These are phyloP conservation scores for Penicillium maclennaniae DNA, from an alignment of 495 filamentous ascomycete genomes.

Conservation along the genomic window DNA sequence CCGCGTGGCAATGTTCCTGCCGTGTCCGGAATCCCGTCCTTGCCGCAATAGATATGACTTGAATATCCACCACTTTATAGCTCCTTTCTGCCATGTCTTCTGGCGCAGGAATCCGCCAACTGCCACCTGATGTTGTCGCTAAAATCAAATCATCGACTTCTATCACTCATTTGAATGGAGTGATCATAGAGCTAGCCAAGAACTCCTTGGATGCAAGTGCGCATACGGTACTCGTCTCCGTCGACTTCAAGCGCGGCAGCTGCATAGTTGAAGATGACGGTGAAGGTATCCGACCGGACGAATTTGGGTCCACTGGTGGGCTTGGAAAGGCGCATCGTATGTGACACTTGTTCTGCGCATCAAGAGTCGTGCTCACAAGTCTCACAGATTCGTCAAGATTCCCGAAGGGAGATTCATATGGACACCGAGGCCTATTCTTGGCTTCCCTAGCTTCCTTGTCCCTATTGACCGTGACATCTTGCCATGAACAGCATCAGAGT, in stretches of 20 bases:
- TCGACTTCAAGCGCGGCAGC: slow-evolving; percentile 73
- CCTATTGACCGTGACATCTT: slow-evolving; percentile 74
- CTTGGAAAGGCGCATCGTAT: slow-evolving; percentile 71
- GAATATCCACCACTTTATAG: slow-evolving; percentile 1
- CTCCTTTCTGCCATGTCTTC: slow-evolving; percentile 17
- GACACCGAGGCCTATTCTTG: slow-evolving; percentile 70
- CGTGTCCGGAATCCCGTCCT: background rate
- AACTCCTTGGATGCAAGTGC: slow-evolving; percentile 85
- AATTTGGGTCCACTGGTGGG: slow-evolving; percentile 68
- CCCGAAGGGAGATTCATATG: slow-evolving; percentile 50
- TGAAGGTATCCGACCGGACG: slow-evolving; percentile 65
- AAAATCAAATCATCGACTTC: slow-evolving; percentile 83
- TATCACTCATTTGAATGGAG: slow-evolving; percentile 71
- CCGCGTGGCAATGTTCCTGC: slow-evolving; percentile 12
- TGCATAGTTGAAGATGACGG: slow-evolving; percentile 91
- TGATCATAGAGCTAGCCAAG: slow-evolving; percentile 69
- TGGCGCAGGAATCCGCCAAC: slow-evolving; percentile 53
- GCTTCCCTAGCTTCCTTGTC: slow-evolving; percentile 75
- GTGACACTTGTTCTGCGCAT: slow-evolving; percentile 21
- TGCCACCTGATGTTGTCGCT: slow-evolving; percentile 72
- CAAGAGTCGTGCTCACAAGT: slow-evolving; percentile 16
- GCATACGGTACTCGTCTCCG: slow-evolving; percentile 61
- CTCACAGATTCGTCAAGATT: slow-evolving; percentile 75
- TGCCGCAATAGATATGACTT: slow-evolving; percentile 9
- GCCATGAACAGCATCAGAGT: slow-evolving; percentile 56